Evolutionary conservation across 768 basidiomycete species (phyloP), one percentile per base, ranked within the genome.

Genomic region (Strobilomyces confusus): DNA sequence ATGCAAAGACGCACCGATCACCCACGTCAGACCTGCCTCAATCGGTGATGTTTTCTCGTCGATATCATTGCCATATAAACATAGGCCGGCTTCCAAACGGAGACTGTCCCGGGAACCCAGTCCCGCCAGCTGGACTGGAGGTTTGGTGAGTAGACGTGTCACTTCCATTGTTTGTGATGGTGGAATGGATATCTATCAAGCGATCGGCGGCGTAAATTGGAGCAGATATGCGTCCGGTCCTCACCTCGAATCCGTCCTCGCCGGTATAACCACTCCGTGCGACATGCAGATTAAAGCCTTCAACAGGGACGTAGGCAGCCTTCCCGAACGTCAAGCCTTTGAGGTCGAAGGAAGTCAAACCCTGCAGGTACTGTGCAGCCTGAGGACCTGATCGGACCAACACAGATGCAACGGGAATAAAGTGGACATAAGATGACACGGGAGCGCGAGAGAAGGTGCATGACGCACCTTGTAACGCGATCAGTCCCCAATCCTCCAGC

Each of bases 261-360:
- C 97, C 97, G 0, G 97, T 98, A 72, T 99, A 99, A 5, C 97
- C 97, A 26, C 93, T 92, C 15, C 97, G 84, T 9, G 93, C 89
- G 29, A 98, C 82, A 65, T 98, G 93, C 33, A 91, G 79, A 4
- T 69, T 63, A 53, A 73, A 64, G 19, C 69, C 68, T 54, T 86
- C 86, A 38, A 97, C 78, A 1, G 87, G 82, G 9, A 92, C 79
- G 65, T 83, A 92, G 0, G 88, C 86, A 19, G 89, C 87, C 56
- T 82, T 85, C 36, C 94, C 93, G 63, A 99, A 98, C 25, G 86
- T 87, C 46, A 98, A 73, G 37, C 77, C 72, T 20, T 73, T 70
- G 12, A 98, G 77, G 68, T 94, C 88, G 60, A 80, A 87, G 11
- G 84, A 79, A 1, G 88, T 92, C 48, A 91, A 73, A 1, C 72